phyloP scores from a whole-genome alignment of 352 stramenopile species.

The Blastocystis sp. region DNA sequence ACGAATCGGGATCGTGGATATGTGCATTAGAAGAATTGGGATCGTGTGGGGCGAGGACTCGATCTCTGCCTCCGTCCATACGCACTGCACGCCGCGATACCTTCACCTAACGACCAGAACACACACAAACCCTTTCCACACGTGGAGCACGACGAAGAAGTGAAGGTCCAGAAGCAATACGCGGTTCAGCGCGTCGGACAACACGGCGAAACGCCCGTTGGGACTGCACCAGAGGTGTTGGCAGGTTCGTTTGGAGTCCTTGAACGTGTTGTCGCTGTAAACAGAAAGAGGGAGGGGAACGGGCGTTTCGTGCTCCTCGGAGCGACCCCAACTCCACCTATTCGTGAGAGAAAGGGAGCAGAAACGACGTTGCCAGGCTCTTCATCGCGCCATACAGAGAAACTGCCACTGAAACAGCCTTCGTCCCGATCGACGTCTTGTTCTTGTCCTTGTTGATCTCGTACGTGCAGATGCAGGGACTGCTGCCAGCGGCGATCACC shows the following conservation, averaged over 20 bases:
- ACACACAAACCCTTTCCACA: slow-evolving; percentile 43
- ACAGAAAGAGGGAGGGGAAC: neutral
- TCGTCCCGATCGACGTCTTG: neutral
- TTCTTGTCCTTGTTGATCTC: neutral
- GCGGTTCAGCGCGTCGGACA: slow-evolving; percentile 32
- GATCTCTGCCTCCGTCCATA: neutral
- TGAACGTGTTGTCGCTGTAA: neutral
- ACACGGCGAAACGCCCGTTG: neutral
- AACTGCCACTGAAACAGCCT: slow-evolving; percentile 16
- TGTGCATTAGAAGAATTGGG: neutral
- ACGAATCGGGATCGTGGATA: neutral
- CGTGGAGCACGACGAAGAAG: neutral
- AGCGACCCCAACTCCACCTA: slow-evolving; percentile 28
- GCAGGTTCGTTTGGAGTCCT: slow-evolving; percentile 4
- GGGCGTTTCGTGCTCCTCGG: neutral
- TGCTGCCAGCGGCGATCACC: neutral
- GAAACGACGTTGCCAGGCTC: slow-evolving; percentile 14
- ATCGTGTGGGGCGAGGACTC: neutral
- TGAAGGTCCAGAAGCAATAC: slow-evolving; percentile 20
- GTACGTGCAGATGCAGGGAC: slow-evolving; percentile 32
- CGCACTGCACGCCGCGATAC: slow-evolving; percentile 51
- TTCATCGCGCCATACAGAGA: slow-evolving; percentile 30
- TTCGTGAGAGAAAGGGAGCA: neutral
- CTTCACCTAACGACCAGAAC: neutral
- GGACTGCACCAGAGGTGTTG: slow-evolving; percentile 8